A percentile compares a stretch with the other conserved stretches of the same genome.
Evolutionary conservation across 1,284 basidiomycete genomes (phyloP).

Genomic region (Cutaneotrichosporon cavernicola): DNA sequence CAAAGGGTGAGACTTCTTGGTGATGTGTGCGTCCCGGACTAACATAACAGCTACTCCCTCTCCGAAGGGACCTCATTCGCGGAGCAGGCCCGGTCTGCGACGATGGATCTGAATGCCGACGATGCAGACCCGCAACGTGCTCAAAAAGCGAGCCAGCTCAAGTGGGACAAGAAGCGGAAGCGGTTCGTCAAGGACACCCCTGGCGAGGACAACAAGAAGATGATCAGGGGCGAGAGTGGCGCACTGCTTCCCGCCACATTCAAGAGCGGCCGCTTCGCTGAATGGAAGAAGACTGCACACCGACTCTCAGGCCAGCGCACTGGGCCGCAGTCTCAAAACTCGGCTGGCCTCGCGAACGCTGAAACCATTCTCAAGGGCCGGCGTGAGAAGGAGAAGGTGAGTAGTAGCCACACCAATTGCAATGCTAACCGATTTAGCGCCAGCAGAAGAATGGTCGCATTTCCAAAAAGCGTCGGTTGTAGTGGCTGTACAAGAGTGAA

Average conservation of each 20-base stretch:
- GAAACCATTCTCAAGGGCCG: constrained; percentile 17
- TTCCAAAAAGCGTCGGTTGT: neutral
- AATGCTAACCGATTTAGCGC: constrained; percentile 4
- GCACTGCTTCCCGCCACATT: constrained; percentile 89
- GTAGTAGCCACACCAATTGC: neutral
- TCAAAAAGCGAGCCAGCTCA: constrained; percentile 65
- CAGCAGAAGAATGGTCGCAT: constrained; percentile 22
- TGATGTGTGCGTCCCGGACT: neutral
- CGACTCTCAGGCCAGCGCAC: neutral
- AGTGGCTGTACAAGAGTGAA: no score
- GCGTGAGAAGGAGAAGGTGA: constrained; percentile 10
- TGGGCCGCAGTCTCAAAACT: neutral
- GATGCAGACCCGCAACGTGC: constrained; percentile 66
- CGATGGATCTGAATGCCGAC: constrained; percentile 83
- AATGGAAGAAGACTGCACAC: constrained; percentile 66
- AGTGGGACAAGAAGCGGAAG: constrained; percentile 97
- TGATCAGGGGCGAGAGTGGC: constrained; percentile 91
- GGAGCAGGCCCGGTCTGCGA: constrained; percentile 74
- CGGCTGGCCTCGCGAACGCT: constrained; percentile 13
- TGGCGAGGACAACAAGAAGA: constrained; percentile 90
- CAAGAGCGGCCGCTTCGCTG: constrained; percentile 88
- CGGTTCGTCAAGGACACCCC: constrained; percentile 84
- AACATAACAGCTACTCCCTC: constrained; percentile 69
- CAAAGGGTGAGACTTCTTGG: constrained; percentile 66
- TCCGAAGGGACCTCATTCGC: constrained; percentile 78